A percentile compares a stretch with the other conserved stretches of the same genome.
These are phyloP conservation scores for Trypanosoma rangeli DNA, from an alignment of 208 protist genomes.

Conservation along the genomic window DNA sequence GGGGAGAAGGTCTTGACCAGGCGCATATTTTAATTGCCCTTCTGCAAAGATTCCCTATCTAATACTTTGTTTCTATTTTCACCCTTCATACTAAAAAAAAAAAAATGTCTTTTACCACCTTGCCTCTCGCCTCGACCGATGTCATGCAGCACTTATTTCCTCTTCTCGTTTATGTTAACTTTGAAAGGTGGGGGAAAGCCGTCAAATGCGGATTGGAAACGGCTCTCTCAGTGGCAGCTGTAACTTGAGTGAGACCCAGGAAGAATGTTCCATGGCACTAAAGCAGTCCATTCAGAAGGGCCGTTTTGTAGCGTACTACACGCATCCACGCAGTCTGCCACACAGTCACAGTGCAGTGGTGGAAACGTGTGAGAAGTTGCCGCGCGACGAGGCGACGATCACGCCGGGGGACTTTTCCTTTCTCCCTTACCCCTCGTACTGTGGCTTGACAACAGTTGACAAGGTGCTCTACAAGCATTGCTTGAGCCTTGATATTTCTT, in stretches of 20 bases:
- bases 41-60: too few species aligned
- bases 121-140: not conserved
- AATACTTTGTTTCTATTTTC: too few species aligned
- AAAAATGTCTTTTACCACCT: too few species aligned
- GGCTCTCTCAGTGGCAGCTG: not conserved
- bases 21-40: too few species aligned
- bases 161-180: not conserved
- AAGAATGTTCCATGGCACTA: slow-evolving; percentile 5
- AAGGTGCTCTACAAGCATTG: slow-evolving; percentile 63
- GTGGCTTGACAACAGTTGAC: slow-evolving; percentile 41
- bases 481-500: slow-evolving; percentile 24
- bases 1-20: not conserved
- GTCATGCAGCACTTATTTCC: not conserved
- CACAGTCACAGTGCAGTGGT: not conserved
- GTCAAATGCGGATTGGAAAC: not conserved
- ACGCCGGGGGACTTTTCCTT: slow-evolving; percentile 50
- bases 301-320: slow-evolving; percentile 37
- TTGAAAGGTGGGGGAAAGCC: not conserved
- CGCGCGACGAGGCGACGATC: slow-evolving; percentile 1
- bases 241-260: not conserved
- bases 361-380: not conserved
- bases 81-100: too few species aligned
- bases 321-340: slow-evolving; percentile 38
- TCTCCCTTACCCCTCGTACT: slow-evolving; percentile 60
- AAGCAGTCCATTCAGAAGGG: slow-evolving; percentile 10